Percentiles rank a stretch among this genome's conserved stretches.
Conservation (phyloP, 176 grass and related monocot species). For the Eleusine coracana region DNA sequence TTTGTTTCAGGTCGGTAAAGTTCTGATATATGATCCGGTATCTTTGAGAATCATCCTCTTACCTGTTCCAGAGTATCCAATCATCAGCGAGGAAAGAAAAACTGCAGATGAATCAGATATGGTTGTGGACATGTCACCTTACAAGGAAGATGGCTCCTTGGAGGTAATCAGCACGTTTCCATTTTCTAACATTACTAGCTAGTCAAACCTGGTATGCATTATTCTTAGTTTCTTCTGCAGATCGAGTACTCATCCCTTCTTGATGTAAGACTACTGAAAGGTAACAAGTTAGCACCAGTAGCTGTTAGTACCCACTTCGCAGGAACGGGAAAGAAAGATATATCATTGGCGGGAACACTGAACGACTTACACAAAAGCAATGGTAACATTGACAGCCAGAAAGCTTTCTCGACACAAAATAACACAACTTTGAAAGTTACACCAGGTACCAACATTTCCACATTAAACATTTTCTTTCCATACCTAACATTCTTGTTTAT, state of each 20-base stretch:
- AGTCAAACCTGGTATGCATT: neutral
- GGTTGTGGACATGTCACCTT: conserved; percentile 48
- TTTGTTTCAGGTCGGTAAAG: conserved; percentile 78
- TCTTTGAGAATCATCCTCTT: conserved; percentile 69
- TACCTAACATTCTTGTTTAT: neutral
- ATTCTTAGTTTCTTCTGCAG: conserved; percentile 46
- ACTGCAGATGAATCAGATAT: conserved; percentile 41
- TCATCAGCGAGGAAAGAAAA: conserved; percentile 41
- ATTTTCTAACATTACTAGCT: conserved; percentile 8
- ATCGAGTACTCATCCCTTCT: conserved; percentile 85
- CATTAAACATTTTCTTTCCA: conserved; percentile 15
- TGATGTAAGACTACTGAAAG: conserved; percentile 74
- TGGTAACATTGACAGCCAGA: conserved; percentile 32
- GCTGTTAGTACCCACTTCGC: conserved; percentile 29
- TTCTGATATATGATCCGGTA: conserved; percentile 71
- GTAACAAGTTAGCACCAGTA: conserved; percentile 16
- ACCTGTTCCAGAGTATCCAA: conserved; percentile 72
- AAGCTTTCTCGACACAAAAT: neutral
- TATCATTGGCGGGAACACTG: conserved; percentile 1
- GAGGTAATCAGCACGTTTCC: conserved; percentile 57
- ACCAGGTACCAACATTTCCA: conserved; percentile 37
- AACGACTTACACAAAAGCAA: conserved; percentile 27
- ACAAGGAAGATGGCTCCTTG: conserved; percentile 92
- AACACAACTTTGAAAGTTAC: conserved; percentile 11
- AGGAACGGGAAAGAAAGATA: conserved; percentile 32